Conservation (phyloP, 345 rosid species). For the Salix exigua region DNA sequence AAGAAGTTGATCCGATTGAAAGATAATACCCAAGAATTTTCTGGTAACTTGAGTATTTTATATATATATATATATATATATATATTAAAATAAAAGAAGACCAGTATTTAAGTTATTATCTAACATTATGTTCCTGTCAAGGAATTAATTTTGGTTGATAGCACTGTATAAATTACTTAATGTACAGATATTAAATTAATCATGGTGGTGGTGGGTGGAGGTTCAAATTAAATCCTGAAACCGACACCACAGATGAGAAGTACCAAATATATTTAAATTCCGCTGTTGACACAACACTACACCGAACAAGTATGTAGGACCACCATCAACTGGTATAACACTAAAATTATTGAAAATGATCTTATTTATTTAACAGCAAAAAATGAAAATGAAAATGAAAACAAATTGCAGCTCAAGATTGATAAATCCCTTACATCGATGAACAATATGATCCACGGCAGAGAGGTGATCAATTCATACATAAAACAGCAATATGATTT, state of each 20-base stretch:
- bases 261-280: conserved; percentile 2
- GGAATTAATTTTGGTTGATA: not conserved
- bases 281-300: not conserved
- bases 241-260: not conserved
- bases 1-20: too few species aligned
- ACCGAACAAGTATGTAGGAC: conserved; percentile 12
- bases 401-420: not conserved
- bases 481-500: not conserved
- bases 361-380: too few species aligned
- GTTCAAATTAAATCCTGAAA: not conserved
- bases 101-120: too few species aligned
- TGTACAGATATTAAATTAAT: not conserved
- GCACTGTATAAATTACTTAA: not conserved
- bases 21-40: too few species aligned
- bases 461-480: not conserved
- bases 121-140: too few species aligned
- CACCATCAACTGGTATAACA: not conserved
- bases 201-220: conserved; percentile 19
- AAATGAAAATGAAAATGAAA: too few species aligned
- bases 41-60: too few species aligned
- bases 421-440: not conserved
- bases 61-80: too few species aligned
- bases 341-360: not conserved
- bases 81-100: too few species aligned
- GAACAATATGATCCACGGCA: not conserved